These are phyloP conservation scores for Pyrenophora seminiperda DNA, from an alignment of 2,329 filamentous ascomycete genomes.

Conservation along the genomic window DNA sequence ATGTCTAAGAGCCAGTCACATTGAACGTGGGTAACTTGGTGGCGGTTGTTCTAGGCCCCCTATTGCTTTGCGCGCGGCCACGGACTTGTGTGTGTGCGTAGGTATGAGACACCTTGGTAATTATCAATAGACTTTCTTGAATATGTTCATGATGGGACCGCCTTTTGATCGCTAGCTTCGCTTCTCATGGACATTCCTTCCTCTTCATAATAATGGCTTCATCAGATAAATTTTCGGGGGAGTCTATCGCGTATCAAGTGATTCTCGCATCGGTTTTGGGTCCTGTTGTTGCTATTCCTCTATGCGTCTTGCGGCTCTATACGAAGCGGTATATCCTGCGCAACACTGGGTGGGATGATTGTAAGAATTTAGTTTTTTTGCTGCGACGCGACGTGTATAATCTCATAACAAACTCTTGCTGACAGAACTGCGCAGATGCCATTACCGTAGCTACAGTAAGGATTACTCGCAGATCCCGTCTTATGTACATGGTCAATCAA, in stretches of 20 bases:
- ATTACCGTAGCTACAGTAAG: conserved; percentile 17
- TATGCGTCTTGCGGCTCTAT: conserved; percentile 20
- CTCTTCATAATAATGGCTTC: background rate
- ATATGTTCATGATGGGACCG: background rate
- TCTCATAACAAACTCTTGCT: background rate
- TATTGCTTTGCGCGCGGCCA: no score
- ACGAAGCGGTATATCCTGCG: conserved; percentile 21
- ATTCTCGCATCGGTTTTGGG: conserved; percentile 18
- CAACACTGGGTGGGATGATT: conserved; percentile 20
- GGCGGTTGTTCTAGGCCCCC: no score
- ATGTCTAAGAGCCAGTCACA: no score
- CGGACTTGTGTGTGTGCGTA: no score
- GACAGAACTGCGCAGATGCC: conserved; percentile 4
- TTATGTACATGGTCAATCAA: background rate
- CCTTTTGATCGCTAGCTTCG: background rate
- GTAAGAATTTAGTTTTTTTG: conserved; percentile 6
- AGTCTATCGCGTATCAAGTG: conserved; percentile 23
- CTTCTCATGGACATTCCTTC: background rate
- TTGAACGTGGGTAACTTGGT: no score
- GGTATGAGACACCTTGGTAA: no score
- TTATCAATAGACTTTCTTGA: no score
- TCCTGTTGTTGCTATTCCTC: conserved; percentile 16
- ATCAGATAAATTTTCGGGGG: background rate
- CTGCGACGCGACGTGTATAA: background rate
- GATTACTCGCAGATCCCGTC: background rate